Base-by-base conservation (phyloP, 805 yeast species). In the Candida insectalens region DNA sequence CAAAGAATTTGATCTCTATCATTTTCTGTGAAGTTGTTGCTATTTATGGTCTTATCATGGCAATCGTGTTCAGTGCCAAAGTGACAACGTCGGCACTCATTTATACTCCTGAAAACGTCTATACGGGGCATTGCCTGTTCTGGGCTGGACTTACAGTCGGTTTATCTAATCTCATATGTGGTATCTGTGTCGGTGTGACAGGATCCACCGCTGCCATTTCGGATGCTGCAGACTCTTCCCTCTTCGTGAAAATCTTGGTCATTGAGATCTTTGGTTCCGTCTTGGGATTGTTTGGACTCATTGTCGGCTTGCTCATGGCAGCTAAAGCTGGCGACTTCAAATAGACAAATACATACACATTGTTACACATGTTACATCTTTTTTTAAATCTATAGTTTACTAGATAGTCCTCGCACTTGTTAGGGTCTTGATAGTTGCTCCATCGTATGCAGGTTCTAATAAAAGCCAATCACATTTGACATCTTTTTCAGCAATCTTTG, bases 81-180 rank as follows among this genome's bases (percentile, higher is more conserved):
- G 67, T 92, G 47, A 65, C 75, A 21, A 68, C 76, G 19, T 87
- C 82, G 25, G 77, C 80, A 6, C 63, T 73, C 3, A 60, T 88
- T 36, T 76, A 65, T 52, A 73, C 95, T n/a, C 74, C 77, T 50
- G 83, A 80, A 36, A 92, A 92, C 62, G 63, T 88, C 49, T 92
- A 84, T 62, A 92, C 98, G 4, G 98, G 98, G 5, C 92, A 77
- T 55, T 77, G 97, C 6, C 67, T 92, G 41, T 92, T 92, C 59
- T 92, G 98, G 98, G 98, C 96, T 18, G 98, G 98, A 19, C 53
- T 88, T 33, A 92, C 98, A 4, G 98, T 92, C 32, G 98, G 98
- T 26, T 56, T 83, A 21, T 77, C 94, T 50, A 92, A 92, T 60
- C 71, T 92, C 57, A 80, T 92, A 39, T 92, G 98, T 70, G 98